A percentile compares a stretch with the other conserved stretches of the same genome.
These are phyloP conservation scores for Agaricus subrufescens DNA, from an alignment of 768 basidiomycete species.

Conservation along the genomic window DNA sequence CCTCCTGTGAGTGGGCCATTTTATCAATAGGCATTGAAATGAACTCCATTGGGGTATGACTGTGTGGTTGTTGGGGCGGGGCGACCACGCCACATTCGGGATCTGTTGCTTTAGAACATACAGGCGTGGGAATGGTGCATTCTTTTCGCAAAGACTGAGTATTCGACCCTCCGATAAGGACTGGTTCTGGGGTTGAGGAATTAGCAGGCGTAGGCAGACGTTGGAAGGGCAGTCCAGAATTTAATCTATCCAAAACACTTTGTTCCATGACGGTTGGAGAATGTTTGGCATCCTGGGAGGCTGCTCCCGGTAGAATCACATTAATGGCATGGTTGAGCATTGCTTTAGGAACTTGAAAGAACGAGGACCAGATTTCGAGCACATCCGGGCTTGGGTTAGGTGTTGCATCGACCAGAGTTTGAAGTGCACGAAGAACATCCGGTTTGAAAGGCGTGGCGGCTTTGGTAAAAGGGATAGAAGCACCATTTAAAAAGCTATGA, in stretches of 20 bases:
- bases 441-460: background rate
- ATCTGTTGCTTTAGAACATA: background rate
- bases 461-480: background rate
- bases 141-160: background rate
- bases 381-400: constrained; percentile 1
- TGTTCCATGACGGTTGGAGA: background rate
- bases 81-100: background rate
- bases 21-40: background rate
- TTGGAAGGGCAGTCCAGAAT: background rate
- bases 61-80: background rate
- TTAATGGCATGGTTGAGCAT: background rate
- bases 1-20: background rate
- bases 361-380: background rate
- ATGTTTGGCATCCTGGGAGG: background rate
- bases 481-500: background rate
- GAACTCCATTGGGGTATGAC: background rate
- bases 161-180: background rate
- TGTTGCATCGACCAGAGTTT: constrained; percentile 1
- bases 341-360: constrained; percentile 1
- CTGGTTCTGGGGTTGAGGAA: constrained; percentile 9
- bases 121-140: background rate
- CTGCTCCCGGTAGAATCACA: background rate
- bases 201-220: constrained; percentile 17
- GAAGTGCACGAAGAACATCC: constrained; percentile 1
- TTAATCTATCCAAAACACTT: background rate